Percentiles rank a stretch among this genome's conserved stretches.
phyloP scores from a whole-genome alignment of 108 stramenopile species.

The Skeletonema menzelii region DNA sequence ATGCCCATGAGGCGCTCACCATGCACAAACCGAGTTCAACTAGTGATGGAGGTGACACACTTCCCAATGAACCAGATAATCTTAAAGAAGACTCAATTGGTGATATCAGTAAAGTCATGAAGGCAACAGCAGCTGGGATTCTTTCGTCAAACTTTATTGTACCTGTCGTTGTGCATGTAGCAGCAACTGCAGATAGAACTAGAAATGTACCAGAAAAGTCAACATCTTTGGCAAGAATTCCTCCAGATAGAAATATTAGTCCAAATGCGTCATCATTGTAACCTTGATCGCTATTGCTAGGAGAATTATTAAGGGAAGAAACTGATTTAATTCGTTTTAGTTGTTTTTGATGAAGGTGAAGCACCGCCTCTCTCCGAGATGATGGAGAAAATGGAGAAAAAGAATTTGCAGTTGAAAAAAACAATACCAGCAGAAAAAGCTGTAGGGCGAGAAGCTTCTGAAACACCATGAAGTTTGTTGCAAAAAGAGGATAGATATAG shows the following conservation, averaged over 20 bases:
- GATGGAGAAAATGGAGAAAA: background rate
- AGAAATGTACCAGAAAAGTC: slow-evolving; percentile 51
- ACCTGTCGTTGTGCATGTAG: slow-evolving; percentile 12
- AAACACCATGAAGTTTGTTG: too few species aligned
- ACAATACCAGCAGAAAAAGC: background rate
- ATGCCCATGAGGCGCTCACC: slow-evolving; percentile 17
- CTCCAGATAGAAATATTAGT: slow-evolving; percentile 46
- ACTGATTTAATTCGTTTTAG: background rate
- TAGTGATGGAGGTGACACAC: background rate
- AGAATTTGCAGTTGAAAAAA: background rate
- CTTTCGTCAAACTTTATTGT: slow-evolving; percentile 9
- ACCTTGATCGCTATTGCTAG: background rate
- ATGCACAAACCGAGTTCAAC: slow-evolving; percentile 20
- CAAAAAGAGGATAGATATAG: too few species aligned
- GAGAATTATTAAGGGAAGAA: background rate
- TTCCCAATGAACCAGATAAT: slow-evolving; percentile 8
- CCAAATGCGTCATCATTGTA: slow-evolving; percentile 76
- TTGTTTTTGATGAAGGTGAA: background rate
- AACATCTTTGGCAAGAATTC: slow-evolving; percentile 36
- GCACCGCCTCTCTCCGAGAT: background rate
- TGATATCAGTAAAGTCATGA: slow-evolving; percentile 9
- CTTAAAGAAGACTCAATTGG: slow-evolving; percentile 22
- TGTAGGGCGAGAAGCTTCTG: background rate
- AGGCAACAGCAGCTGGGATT: slow-evolving; percentile 18
- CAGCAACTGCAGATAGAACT: slow-evolving; percentile 44